Base-by-base conservation (phyloP, 2,329 filamentous ascomycete species). In the Fusarium verticillioides region DNA sequence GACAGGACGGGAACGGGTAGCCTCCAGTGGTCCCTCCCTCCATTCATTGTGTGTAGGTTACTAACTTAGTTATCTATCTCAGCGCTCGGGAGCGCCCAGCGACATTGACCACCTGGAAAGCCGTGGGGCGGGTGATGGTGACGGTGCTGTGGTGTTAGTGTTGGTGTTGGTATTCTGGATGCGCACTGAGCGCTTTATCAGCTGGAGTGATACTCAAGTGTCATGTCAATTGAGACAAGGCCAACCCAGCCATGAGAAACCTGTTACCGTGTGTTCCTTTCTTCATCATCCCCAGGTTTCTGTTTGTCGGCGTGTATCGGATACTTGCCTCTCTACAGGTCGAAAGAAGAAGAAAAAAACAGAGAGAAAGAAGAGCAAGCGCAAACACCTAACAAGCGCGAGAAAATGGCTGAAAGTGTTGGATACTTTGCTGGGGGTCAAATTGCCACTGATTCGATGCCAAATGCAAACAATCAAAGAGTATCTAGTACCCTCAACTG, bases 1-100 rank as follows among this genome's bases (percentile, higher is more conserved):
- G 69, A 66, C 60, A 73, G 60, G 64, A 72, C 70, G 70, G 70
- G 70, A 72, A 72, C 70, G 69, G 69, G 69, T 73, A 70, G 69
- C 69, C 54, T 72, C 70, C 69, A 70, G 65, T 73, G 43, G 47
- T 52, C 57, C 52, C 59, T 44, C 66, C 46, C 53, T 10, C 63
- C 64, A 69, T 64, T 46, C 46, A 58, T 30, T 23, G 30, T 46
- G 23, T 46, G 23, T 46, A 46, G 28, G 43, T 46, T 28, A 28
- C 43, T 46, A 46, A 46, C 43, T 28, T 46, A 57, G 15, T 30
- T 36, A 61, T 59, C 52, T 49, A 69, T 61, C 70, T 73, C 69
- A 73, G 70, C 70, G 70, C 70, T 69, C 70, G 70, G 69, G 54
- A 72, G 69, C 70, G 70, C 70, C 70, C 70, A 72, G 69, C 52